A percentile compares a stretch with the other conserved stretches of the same genome.
These are phyloP conservation scores for Insectozyma bohioensis DNA, from an alignment of 1,139 yeast species.

Conservation along the genomic window DNA sequence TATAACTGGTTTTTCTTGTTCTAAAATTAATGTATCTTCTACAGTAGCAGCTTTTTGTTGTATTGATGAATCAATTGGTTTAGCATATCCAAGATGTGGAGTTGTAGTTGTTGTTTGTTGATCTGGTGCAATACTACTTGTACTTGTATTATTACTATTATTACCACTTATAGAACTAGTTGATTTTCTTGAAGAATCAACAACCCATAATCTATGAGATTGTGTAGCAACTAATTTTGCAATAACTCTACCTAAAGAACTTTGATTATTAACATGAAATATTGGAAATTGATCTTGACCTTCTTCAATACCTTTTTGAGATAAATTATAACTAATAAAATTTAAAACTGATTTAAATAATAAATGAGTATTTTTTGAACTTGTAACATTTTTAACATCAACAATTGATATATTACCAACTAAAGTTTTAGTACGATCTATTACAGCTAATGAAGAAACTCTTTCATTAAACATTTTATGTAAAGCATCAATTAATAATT, in stretches of 20 bases:
- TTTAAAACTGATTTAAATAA: conserved; percentile 82
- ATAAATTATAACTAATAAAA: conserved; percentile 81
- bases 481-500: conserved; percentile 81
- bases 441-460: conserved; percentile 91
- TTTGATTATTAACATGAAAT: conserved; percentile 80
- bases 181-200: conserved; percentile 46
- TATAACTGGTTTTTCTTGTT: conserved; percentile 10
- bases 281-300: conserved; percentile 97
- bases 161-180: too few relatives aligned
- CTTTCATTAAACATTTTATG: conserved; percentile 80
- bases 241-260: conserved; percentile 82
- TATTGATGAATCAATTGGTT: conserved; percentile 13
- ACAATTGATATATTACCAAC: conserved; percentile 93
- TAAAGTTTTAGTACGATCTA: conserved; percentile 71
- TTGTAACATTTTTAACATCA: conserved; percentile 84
- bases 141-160: too few relatives aligned
- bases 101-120: conserved; percentile 3
- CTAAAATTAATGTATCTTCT: conserved; percentile 19
- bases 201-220: conserved; percentile 92
- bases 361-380: conserved; percentile 79
- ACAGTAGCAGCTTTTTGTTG: conserved; percentile 22
- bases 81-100: conserved; percentile 10
- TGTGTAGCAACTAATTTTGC: conserved; percentile 95
- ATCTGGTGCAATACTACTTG: neutral
- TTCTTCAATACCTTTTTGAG: conserved; percentile 86